phyloP scores from a whole-genome alignment of 768 basidiomycete genomes.

The Psilocybe azurescens region DNA sequence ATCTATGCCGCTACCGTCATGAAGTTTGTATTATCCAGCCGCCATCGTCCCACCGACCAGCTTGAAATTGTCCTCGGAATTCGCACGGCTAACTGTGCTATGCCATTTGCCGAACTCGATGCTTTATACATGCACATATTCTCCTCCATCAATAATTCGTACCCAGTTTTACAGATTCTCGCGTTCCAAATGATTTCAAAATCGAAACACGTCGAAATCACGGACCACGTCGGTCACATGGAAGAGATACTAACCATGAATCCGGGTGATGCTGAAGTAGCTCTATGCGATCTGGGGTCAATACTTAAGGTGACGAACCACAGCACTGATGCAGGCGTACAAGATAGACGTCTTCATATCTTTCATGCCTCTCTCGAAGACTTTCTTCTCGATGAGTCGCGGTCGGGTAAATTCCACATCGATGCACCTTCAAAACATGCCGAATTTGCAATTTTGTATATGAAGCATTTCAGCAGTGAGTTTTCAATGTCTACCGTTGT shows the following conservation, averaged over 20 bases:
- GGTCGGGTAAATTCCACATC: background rate
- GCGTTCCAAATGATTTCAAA: slow-evolving; percentile 3
- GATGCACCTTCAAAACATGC: background rate
- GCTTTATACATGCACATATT: slow-evolving; percentile 20
- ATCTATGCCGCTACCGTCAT: slow-evolving; percentile 29
- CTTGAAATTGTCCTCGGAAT: slow-evolving; percentile 22
- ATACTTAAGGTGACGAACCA: background rate
- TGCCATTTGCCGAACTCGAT: slow-evolving; percentile 21
- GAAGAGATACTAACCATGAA: background rate
- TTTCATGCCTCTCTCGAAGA: slow-evolving; percentile 4
- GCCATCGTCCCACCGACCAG: slow-evolving; percentile 14
- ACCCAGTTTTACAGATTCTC: background rate
- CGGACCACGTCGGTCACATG: background rate
- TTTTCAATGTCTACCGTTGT: background rate
- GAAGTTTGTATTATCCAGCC: slow-evolving; percentile 25
- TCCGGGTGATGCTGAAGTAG: background rate
- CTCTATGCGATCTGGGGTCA: background rate
- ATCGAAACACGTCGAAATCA: background rate
- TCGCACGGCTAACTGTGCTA: background rate
- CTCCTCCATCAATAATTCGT: background rate
- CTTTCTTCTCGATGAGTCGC: slow-evolving; percentile 1
- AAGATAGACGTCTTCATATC: background rate
- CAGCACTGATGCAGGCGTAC: background rate
- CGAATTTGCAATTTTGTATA: background rate
- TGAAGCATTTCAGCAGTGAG: background rate